A percentile compares a stretch with the other conserved stretches of the same genome.
Evolutionary conservation across 768 basidiomycete species (phyloP).

Genomic region (Boletus sp.): DNA sequence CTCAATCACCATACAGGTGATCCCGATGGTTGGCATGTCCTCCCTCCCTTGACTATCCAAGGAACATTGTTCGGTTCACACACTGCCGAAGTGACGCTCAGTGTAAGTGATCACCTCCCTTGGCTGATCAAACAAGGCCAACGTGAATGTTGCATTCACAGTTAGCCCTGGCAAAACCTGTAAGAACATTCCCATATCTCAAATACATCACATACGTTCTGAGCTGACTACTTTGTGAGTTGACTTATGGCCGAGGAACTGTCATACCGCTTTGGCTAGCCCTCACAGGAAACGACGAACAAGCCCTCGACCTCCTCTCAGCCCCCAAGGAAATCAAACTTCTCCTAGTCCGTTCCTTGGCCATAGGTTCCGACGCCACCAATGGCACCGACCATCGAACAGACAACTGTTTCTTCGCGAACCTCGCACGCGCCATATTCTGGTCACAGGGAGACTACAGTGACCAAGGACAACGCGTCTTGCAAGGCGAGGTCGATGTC

Average conservation of each 20-base stretch:
- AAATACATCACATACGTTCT: neutral
- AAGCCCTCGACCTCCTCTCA: conserved; percentile 50
- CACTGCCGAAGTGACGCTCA: conserved; percentile 28
- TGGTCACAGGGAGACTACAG: conserved; percentile 36
- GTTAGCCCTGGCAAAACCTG: conserved; percentile 51
- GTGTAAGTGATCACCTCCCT: conserved; percentile 24
- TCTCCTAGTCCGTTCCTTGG: conserved; percentile 44
- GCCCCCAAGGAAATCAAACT: conserved; percentile 39
- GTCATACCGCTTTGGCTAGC: conserved; percentile 50
- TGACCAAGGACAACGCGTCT: conserved; percentile 31
- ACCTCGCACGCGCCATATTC: conserved; percentile 44
- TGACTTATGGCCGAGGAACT: conserved; percentile 49
- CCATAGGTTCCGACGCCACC: conserved; percentile 47
- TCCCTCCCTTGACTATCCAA: conserved; percentile 29
- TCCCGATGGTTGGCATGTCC: conserved; percentile 38
- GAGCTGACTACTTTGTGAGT: conserved; percentile 27
- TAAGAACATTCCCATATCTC: conserved; percentile 17
- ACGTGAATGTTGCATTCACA: conserved; percentile 20
- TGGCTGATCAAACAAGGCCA: neutral
- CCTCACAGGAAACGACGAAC: conserved; percentile 40
- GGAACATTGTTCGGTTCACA: conserved; percentile 37
- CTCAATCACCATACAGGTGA: conserved; percentile 24
- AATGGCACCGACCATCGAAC: conserved; percentile 37
- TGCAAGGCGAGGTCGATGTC: conserved; percentile 54
- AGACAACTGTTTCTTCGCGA: conserved; percentile 45